These are phyloP conservation scores for Pseudocercospora vitis DNA, from an alignment of 2,329 filamentous ascomycete species.

Conservation along the genomic window DNA sequence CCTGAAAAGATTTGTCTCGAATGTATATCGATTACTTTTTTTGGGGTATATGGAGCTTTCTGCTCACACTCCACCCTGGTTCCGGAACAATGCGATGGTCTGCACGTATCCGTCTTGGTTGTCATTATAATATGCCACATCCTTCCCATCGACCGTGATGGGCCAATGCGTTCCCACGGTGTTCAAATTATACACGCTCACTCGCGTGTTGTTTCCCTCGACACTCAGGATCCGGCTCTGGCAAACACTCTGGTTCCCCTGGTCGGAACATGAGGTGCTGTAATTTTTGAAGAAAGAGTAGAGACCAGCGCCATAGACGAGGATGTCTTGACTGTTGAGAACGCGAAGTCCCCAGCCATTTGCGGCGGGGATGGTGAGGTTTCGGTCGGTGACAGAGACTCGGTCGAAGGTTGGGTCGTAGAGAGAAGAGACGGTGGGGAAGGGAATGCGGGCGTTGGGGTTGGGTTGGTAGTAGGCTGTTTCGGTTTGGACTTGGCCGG, in stretches of 20 bases:
- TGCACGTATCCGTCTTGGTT: conserved; percentile 50
- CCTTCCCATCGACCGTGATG: conserved; percentile 47
- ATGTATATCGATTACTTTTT: too few species aligned
- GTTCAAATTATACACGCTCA: conserved; percentile 46
- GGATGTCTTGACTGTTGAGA: conserved; percentile 55
- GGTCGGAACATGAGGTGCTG: conserved; percentile 43
- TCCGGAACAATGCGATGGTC: conserved; percentile 44
- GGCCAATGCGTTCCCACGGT: conserved; percentile 45
- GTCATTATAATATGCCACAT: conserved; percentile 47
- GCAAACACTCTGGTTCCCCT: conserved; percentile 44
- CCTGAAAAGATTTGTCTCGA: too few species aligned
- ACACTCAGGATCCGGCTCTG: conserved; percentile 53
- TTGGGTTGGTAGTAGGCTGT: conserved; percentile 84
- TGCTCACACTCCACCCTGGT: conserved; percentile 6
- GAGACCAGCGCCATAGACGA: conserved; percentile 63
- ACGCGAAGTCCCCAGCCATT: conserved; percentile 68
- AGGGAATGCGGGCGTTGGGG: conserved; percentile 69
- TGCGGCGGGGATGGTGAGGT: conserved; percentile 39
- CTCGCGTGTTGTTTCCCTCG: conserved; percentile 41
- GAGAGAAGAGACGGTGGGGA: conserved; percentile 57
- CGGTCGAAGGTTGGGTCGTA: conserved; percentile 69
- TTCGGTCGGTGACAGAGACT: conserved; percentile 33
- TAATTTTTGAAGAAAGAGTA: conserved; percentile 71
- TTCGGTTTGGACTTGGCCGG: conserved; percentile 81
- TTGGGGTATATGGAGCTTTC: too few species aligned